Evolutionary conservation across 495 filamentous ascomycete species (phyloP), one percentile per base, ranked within the genome.

Genomic region (Hypoxylon fuscum): DNA sequence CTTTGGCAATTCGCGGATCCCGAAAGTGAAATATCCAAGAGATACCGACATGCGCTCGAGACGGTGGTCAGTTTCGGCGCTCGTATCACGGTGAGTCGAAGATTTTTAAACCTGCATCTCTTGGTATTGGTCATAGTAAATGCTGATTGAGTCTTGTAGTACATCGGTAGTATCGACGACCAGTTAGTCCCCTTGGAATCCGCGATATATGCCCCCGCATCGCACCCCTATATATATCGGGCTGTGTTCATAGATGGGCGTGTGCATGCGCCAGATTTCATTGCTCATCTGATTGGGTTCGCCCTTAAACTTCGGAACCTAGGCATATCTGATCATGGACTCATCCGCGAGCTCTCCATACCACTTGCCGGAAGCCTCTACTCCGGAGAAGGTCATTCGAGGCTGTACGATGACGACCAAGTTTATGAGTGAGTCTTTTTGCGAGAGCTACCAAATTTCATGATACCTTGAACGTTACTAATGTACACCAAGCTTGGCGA

Each of bases 191-290:
- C 92, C 11, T 35, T 68, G 29, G 51, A 93, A 86, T 97, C 93
- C 12, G 91, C 93, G 0, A 87, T 92, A 1, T 96, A 96, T 66
- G 85, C 91, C 1, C 87, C 88, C 3, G 85, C 90, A 4, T 85
- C 85, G 29, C 95, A 98, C 70, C 95, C 95, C 2, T 93, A 96
- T 64, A 93, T 98, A 34, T 94, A 89, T 69, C 86, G 95, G 20
- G 91, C 93, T 23, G 94, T 94, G 5, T 98, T 98, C 70, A 91
- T 98, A 44, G 94, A 98, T 72, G 92, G 93, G 31, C 84, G 93
- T 58, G 85, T 97, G 23, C 94, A 98, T 69, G 88, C 94, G 6
- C 92, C 95, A 5, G 92, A 96, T 70, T 98, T 97, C 67, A 83
- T 98, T 10, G 91, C 92, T 2, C 92, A 96, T 66, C 81, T 98